Base-by-base conservation (phyloP, 2,329 filamentous ascomycete species). In the Coniella vitis region DNA sequence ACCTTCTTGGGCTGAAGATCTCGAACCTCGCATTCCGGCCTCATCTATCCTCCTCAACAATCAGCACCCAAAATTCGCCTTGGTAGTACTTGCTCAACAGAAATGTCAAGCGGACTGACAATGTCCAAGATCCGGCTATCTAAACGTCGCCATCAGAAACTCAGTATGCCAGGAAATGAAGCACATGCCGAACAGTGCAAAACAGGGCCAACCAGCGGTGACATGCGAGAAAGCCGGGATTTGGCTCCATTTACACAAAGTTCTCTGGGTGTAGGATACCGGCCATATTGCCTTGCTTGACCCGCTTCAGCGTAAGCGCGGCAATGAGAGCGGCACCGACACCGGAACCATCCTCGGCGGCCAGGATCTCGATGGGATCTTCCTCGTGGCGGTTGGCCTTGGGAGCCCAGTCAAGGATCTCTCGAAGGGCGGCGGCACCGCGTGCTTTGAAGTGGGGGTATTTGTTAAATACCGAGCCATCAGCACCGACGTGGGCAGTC, bases 381-480 rank as follows among this genome's bases (percentile, higher is more conserved):
- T 90, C 84, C 61, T 87, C 85, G 66, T 83, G 84, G 43, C 75
- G 65, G 58, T 69, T 71, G 53, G 74, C 76, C 70, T 87, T 87
- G 48, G 78, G 81, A 3, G 86, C 81, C 90, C 91, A 97, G 73
- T 95, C 91, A 34, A 98, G 81, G 57, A 98, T 96, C 74, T 98
- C 93, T 48, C 88, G 83, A 46, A 98, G 79, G 22, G 93, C 93
- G 65, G 84, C 77, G 13, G 93, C 91, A 48, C 91, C 90, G 47
- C 93, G 86, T 50, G 83, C 81, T 76, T 96, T 96, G 80, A 98
- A 98, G 71, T 95, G 87, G 12, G 93, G 93, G 71, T 98, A 98
- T 68, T 97, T 97, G 78, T 95, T 96, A 75, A 98, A 98, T 47
- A 98, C 91, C 16, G 88, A 95, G 34, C 93, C 93, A 64, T 98